Base-by-base conservation (phyloP, 2,329 filamentous ascomycete genomes). In the Cytospora schulzeri region DNA sequence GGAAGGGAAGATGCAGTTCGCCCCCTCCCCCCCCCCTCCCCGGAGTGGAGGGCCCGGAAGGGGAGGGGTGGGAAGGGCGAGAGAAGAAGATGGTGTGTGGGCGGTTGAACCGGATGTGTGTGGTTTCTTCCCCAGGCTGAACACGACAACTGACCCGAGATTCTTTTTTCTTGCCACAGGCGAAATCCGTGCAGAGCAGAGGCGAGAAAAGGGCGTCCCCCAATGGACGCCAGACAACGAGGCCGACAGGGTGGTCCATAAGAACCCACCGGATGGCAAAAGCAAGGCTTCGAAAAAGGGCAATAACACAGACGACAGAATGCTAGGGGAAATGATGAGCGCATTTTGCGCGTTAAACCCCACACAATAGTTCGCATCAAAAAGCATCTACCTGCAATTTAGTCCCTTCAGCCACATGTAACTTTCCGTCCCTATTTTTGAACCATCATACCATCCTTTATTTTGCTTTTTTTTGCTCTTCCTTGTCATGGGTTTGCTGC, bases 171-270 rank as follows among this genome's bases (percentile, higher is more conserved):
- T 15, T 22, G 14, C 19, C 48, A 12, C 33, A 67, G 65, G 54
- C 38, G 57, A 63, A n/a, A 61, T 67, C 41, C 58, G 65, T 28
- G 62, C 62, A 9, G 65, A 65, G 51, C 65, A 67, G 24, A 59
- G 65, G 48, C 54, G 57, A 29, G 54, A 57, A 17, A 54, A 53
- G 19, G 55, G 55, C 28, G 59, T 67, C 17, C 65, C 65, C 2
- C 57, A 61, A 41, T 67, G 65, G 65, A 28, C 62, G 12, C 65
- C 60, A 14, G 65, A 67, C 55, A 67, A 67, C 33, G 53, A 59
- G 31, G 54, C 52, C 7, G 58, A 65, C 1, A 53, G 65, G 14
- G 58, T 65, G 11, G 19, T 56, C 7, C 54, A 67, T 56, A 60
- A 57, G 4, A 62, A 48, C 28, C 65, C 62, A 29, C 60, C 60